Percentiles rank a stretch among this genome's conserved stretches.
Evolutionary conservation across 306 rosid genomes (phyloP).

Genomic region (Prunus mongolica): DNA sequence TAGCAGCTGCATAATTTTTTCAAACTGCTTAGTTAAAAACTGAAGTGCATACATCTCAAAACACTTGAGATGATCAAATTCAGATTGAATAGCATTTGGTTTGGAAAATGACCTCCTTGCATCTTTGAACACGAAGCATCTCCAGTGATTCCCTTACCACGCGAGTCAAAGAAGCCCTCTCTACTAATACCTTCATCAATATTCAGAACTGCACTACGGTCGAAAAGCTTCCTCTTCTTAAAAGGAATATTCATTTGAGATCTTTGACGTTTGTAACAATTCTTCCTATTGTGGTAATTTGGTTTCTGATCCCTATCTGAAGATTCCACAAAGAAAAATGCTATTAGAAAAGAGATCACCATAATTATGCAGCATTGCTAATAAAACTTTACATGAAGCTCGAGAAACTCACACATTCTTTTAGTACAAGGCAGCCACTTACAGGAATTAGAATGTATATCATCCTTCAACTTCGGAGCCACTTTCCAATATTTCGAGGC

Average conservation of each 20-base stretch:
- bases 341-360: slow-evolving; percentile 16
- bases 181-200: slow-evolving; percentile 39
- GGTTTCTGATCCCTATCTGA: slow-evolving; percentile 55
- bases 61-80: background rate
- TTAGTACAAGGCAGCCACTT: slow-evolving; percentile 24
- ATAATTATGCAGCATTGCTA: background rate
- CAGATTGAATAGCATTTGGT: slow-evolving; percentile 17
- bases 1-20: slow-evolving; percentile 43
- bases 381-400: slow-evolving; percentile 2
- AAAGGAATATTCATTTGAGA: slow-evolving; percentile 81
- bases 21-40: slow-evolving; percentile 18
- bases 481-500: slow-evolving; percentile 72
- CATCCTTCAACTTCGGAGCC: slow-evolving; percentile 49
- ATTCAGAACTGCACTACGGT: slow-evolving; percentile 43
- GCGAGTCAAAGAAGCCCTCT: slow-evolving; percentile 38
- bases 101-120: slow-evolving; percentile 43
- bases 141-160: slow-evolving; percentile 36
- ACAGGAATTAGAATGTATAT: slow-evolving; percentile 43
- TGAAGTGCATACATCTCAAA: slow-evolving; percentile 15
- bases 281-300: slow-evolving; percentile 47
- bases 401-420: slow-evolving; percentile 1
- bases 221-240: slow-evolving; percentile 73
- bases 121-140: slow-evolving; percentile 40
- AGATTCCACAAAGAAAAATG: slow-evolving; percentile 18
- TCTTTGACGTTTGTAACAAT: slow-evolving; percentile 52